Conservation (phyloP, 352 stramenopile species). For the Aphanomyces cochlioides region DNA sequence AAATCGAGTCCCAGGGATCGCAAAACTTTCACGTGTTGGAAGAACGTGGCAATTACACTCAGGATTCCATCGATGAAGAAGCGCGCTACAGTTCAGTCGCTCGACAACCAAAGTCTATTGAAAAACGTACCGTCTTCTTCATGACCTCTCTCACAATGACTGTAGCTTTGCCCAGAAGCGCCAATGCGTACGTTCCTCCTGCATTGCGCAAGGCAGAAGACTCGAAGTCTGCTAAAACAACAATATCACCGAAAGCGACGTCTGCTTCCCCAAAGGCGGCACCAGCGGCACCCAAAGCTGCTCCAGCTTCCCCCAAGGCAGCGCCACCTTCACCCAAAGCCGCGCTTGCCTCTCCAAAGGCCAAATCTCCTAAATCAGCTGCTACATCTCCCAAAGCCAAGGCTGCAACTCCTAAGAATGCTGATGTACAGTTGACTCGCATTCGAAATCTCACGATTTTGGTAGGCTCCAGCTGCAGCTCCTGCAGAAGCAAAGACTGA, state of each 20-base stretch:
- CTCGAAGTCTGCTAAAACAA: not conserved
- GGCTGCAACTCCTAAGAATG: too few relatives aligned
- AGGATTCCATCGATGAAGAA: constrained; percentile 92
- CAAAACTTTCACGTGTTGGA: constrained; percentile 95
- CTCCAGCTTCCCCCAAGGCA: constrained; percentile 21
- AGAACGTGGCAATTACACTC: constrained; percentile 84
- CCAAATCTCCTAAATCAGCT: too few relatives aligned
- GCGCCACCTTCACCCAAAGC: constrained; percentile 3
- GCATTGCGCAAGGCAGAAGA: constrained; percentile 47
- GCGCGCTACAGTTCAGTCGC: constrained; percentile 94
- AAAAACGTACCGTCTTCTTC: constrained; percentile 11
- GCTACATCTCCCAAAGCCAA: too few relatives aligned
- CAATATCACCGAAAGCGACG: not conserved
- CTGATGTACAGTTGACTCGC: too few relatives aligned
- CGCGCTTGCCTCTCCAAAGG: not conserved
- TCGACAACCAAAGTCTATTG: constrained; percentile 39
- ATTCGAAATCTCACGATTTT: too few relatives aligned
- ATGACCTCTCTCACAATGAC: constrained; percentile 6
- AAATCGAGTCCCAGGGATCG: constrained; percentile 91
- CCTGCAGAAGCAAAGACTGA: constrained; percentile 30
- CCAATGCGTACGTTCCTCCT: constrained; percentile 64
- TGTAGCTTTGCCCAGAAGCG: constrained; percentile 24
- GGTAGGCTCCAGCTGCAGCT: not conserved
- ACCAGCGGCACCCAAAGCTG: not conserved
- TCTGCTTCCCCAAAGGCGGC: constrained; percentile 10